A percentile compares a stretch with the other conserved stretches of the same genome.
These are phyloP conservation scores for Euphrasia arctica DNA, from an alignment of 305 asterid genomes.

Conservation along the genomic window DNA sequence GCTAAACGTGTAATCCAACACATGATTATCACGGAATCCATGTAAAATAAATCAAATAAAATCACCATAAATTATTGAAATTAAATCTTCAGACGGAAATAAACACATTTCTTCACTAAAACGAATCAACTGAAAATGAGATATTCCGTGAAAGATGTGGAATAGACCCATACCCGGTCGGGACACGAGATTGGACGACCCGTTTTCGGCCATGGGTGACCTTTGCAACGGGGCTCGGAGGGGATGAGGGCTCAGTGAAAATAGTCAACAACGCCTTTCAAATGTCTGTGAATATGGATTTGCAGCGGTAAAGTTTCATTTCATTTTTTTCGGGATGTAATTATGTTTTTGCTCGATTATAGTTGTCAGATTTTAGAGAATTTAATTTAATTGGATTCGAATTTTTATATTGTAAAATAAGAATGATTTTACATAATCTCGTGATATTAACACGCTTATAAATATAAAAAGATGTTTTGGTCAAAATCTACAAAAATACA, in stretches of 20 bases:
- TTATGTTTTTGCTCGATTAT: too few species aligned
- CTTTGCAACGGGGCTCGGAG: neutral
- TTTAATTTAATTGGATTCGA: too few species aligned
- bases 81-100: conserved; percentile 8
- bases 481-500: too few species aligned
- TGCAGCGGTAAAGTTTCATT: too few species aligned
- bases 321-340: too few species aligned
- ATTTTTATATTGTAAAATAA: too few species aligned
- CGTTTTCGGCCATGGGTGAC: conserved; percentile 19
- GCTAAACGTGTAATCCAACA: neutral
- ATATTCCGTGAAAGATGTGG: neutral
- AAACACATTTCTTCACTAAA: neutral
- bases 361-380: too few species aligned
- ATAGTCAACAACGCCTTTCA: neutral
- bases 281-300: neutral
- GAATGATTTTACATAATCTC: too few species aligned
- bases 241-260: neutral
- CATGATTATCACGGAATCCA: conserved; percentile 6
- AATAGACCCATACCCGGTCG: conserved; percentile 1
- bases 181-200: conserved; percentile 7
- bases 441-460: too few species aligned
- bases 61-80: neutral
- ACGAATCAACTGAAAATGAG: neutral
- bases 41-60: neutral
- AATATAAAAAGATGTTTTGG: too few species aligned